Conservation (phyloP, 2,329 filamentous ascomycete species). For the Aspergillus jensenii region DNA sequence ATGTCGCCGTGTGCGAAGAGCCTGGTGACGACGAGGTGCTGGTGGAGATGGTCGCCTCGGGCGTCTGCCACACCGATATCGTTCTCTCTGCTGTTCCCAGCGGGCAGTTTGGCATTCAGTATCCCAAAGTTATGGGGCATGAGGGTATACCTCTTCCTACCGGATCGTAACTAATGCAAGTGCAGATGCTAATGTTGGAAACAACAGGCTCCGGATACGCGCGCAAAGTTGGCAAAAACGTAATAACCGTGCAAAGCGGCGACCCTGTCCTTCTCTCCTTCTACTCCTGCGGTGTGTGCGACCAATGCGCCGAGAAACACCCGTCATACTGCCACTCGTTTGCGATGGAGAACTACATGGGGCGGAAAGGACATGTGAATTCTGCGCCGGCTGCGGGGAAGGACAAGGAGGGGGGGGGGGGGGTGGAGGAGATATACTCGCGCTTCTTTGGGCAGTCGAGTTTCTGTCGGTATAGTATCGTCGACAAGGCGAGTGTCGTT, state of each 20-base stretch:
- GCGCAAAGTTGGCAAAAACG: slow-evolving; percentile 13
- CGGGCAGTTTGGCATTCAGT: slow-evolving; percentile 11
- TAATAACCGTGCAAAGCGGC: slow-evolving; percentile 13
- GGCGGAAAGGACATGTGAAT: slow-evolving; percentile 1
- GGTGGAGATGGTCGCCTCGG: slow-evolving; percentile 17
- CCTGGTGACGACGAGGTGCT: slow-evolving; percentile 18
- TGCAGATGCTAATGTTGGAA: not conserved
- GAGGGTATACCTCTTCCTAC: slow-evolving; percentile 18
- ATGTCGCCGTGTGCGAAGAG: not conserved
- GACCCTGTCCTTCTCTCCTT: slow-evolving; percentile 37
- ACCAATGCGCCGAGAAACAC: slow-evolving; percentile 26
- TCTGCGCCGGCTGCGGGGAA: not conserved
- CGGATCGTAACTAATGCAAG: not conserved
- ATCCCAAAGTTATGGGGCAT: slow-evolving; percentile 30
- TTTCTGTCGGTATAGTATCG: slow-evolving; percentile 26
- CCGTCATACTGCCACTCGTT: slow-evolving; percentile 30
- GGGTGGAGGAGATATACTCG: not conserved
- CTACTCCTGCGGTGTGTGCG: slow-evolving; percentile 33
- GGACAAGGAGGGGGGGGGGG: not conserved
- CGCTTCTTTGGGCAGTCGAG: slow-evolving; percentile 33
- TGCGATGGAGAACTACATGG: slow-evolving; percentile 10
- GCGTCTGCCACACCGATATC: slow-evolving; percentile 23
- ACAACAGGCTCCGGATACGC: slow-evolving; percentile 19
- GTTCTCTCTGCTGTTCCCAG: slow-evolving; percentile 10
- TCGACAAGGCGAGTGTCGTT: slow-evolving; percentile 2